Evolutionary conservation across 1,284 basidiomycete species (phyloP).

Genomic region (Grifola frondosa): DNA sequence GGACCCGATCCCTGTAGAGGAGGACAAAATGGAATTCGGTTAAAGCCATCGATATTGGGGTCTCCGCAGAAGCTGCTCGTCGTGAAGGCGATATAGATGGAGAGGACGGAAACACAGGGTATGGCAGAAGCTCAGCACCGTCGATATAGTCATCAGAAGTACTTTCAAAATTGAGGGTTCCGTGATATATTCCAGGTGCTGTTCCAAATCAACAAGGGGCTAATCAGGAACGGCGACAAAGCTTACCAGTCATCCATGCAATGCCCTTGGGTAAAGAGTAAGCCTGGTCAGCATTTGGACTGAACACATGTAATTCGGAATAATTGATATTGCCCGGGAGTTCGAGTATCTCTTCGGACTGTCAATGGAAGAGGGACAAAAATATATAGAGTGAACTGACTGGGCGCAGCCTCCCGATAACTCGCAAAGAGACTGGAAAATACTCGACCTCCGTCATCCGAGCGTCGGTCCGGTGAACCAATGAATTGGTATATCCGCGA

Average conservation of each 20-base stretch:
- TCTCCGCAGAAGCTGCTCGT: constrained; percentile 28
- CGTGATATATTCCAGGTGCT: constrained; percentile 87
- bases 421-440: constrained; percentile 73
- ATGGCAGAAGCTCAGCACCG: constrained; percentile 68
- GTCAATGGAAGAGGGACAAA: constrained; percentile 21
- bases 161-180: constrained; percentile 66
- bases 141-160: constrained; percentile 78
- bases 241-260: constrained; percentile 86
- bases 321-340: constrained; percentile 73
- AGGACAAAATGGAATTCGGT: constrained; percentile 94
- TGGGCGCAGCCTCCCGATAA: constrained; percentile 76
- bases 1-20: constrained; percentile 79
- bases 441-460: constrained; percentile 76
- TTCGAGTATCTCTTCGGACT: constrained; percentile 74
- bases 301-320: constrained; percentile 80
- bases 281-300: constrained; percentile 67
- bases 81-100: constrained; percentile 19
- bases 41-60: constrained; percentile 76
- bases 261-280: constrained; percentile 64
- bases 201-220: constrained; percentile 13
- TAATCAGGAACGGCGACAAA: not conserved
- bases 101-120: constrained; percentile 43
- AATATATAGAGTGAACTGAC: constrained; percentile 45
- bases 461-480: constrained; percentile 62
- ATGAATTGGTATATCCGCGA: constrained; percentile 92